A percentile compares a stretch with the other conserved stretches of the same genome.
Conservation (phyloP, 495 filamentous ascomycete species). For the Xylaria grammica region DNA sequence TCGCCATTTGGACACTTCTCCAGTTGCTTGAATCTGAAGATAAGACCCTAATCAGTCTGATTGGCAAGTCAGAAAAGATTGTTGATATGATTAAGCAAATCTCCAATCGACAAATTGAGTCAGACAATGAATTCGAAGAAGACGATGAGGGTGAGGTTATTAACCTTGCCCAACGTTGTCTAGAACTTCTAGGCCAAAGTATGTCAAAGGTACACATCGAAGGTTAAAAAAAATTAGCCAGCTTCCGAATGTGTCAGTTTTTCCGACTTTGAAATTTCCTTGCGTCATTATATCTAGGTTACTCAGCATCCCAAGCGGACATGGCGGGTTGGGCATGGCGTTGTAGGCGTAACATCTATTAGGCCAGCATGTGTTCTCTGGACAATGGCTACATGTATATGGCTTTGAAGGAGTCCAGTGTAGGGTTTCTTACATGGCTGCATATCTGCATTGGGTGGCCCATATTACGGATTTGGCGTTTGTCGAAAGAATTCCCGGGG, state of each 20-base stretch:
- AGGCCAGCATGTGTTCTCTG: neutral
- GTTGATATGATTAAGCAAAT: constrained; percentile 90
- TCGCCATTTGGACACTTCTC: constrained; percentile 96
- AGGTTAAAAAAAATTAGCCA: constrained; percentile 42
- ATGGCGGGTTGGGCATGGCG: constrained; percentile 41
- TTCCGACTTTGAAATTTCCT: constrained; percentile 17
- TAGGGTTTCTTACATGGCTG: constrained; percentile 37
- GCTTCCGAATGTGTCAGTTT: neutral
- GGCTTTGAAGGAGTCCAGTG: constrained; percentile 28
- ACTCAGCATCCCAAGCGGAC: constrained; percentile 47
- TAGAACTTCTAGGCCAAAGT: constrained; percentile 79
- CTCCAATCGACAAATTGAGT: constrained; percentile 87
- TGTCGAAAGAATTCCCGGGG: constrained; percentile 25
- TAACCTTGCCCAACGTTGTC: constrained; percentile 83
- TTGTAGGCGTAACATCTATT: constrained; percentile 42
- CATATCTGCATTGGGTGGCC: constrained; percentile 42
- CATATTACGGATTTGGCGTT: constrained; percentile 32
- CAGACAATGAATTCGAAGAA: constrained; percentile 85
- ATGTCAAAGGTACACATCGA: constrained; percentile 61
- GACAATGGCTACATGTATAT: constrained; percentile 1
- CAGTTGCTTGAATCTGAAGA: constrained; percentile 96
- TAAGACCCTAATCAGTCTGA: constrained; percentile 78
- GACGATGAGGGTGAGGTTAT: constrained; percentile 92
- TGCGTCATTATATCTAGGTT: constrained; percentile 38
- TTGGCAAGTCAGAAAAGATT: constrained; percentile 85